These are phyloP conservation scores for Triticum urartu DNA, from an alignment of 176 grass and related monocot species.

Conservation along the genomic window DNA sequence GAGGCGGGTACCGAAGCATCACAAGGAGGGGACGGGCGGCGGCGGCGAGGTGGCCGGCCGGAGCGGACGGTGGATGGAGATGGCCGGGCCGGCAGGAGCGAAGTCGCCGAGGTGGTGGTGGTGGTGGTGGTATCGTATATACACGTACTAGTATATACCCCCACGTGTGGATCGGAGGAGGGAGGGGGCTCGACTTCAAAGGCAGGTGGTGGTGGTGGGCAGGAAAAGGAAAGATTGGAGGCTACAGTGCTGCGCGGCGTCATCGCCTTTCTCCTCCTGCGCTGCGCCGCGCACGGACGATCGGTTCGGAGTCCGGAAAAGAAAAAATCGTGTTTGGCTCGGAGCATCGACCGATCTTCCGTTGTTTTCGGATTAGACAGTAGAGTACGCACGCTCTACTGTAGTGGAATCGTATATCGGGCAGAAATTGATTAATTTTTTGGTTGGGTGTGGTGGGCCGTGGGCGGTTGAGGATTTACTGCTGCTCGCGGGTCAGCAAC, in stretches of 20 bases:
- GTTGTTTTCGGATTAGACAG: not conserved
- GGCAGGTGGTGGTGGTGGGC: not conserved
- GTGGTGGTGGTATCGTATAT: not conserved
- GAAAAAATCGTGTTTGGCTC: not conserved
- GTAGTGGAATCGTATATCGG: not conserved
- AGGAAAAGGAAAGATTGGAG: not conserved
- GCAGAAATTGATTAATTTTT: not conserved
- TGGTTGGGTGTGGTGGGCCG: slow-evolving; percentile 23
- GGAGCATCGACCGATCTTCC: not conserved
- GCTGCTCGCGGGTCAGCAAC: slow-evolving; percentile 1
- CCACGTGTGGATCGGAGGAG: slow-evolving; percentile 31
- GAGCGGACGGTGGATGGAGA: not conserved
- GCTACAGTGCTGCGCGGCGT: not conserved
- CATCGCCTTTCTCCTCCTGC: not conserved
- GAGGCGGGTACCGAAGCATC: not conserved
- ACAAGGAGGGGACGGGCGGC: not conserved
- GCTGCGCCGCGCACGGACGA: not conserved
- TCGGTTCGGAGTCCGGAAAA: too few relatives aligned
- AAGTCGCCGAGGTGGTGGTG: not conserved
- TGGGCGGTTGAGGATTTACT: not conserved
- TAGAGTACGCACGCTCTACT: not conserved
- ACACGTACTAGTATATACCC: slow-evolving; percentile 16
- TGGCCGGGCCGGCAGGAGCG: not conserved
- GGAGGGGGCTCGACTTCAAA: not conserved
- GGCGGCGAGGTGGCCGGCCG: not conserved